Evolutionary conservation across 208 protist species (phyloP).

Genomic region (Herpetomonas muscarum): DNA sequence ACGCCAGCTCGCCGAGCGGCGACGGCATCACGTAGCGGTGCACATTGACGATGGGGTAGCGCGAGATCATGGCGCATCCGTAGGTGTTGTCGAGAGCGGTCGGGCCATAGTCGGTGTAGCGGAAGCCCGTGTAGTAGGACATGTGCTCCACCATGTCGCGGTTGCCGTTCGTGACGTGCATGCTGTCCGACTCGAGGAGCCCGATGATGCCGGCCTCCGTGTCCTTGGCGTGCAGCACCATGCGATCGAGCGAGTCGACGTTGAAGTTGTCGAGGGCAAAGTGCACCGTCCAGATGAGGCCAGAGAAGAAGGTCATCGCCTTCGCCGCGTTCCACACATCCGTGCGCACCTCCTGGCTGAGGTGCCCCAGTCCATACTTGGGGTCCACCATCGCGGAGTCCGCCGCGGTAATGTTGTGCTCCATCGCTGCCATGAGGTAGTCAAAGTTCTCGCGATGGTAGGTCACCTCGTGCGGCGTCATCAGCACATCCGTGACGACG

Average conservation of each 20-base stretch:
- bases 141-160: slow-evolving; percentile 76
- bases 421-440: slow-evolving; percentile 28
- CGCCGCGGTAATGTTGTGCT: slow-evolving; percentile 31
- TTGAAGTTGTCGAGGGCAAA: slow-evolving; percentile 78
- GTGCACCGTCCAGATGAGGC: slow-evolving; percentile 82
- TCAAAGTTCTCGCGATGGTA: slow-evolving; percentile 37
- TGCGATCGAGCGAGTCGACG: slow-evolving; percentile 59
- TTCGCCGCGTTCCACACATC: slow-evolving; percentile 61
- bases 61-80: slow-evolving; percentile 73
- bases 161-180: slow-evolving; percentile 69
- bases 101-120: slow-evolving; percentile 73
- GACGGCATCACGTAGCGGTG: slow-evolving; percentile 73
- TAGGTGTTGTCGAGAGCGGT: slow-evolving; percentile 77
- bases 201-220: slow-evolving; percentile 58
- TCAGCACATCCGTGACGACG: slow-evolving; percentile 33
- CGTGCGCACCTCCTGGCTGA: slow-evolving; percentile 19
- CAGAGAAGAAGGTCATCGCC: slow-evolving; percentile 68
- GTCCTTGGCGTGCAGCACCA: slow-evolving; percentile 34
- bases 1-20: slow-evolving; percentile 68
- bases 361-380: slow-evolving; percentile 13
- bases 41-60: slow-evolving; percentile 60
- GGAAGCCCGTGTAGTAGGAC: slow-evolving; percentile 68
- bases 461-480: slow-evolving; percentile 26
- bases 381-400: slow-evolving; percentile 13
- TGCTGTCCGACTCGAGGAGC: slow-evolving; percentile 70